Conservation (phyloP, 306 rosid genomes). For the Notholithocarpus densiflorus region DNA sequence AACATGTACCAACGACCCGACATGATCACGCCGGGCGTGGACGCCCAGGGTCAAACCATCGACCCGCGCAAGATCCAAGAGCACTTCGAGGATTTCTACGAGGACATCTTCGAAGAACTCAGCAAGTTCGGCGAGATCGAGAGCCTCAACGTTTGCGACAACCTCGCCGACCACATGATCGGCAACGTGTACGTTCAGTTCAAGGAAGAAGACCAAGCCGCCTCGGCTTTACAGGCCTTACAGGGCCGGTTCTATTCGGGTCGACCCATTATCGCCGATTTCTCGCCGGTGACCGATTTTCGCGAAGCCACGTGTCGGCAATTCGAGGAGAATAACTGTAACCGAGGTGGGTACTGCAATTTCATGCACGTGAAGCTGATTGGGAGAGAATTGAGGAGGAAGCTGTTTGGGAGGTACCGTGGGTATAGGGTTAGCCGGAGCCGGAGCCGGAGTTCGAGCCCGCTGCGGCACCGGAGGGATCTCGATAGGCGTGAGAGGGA, state of each 20-base stretch:
- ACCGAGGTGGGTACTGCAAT: conserved; percentile 44
- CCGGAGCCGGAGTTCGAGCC: conserved; percentile 54
- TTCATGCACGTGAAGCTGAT: conserved; percentile 54
- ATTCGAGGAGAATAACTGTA: conserved; percentile 38
- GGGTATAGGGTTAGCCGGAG: conserved; percentile 39
- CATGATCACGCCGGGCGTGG: conserved; percentile 60
- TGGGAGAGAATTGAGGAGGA: conserved; percentile 58
- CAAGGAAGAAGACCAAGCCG: conserved; percentile 44
- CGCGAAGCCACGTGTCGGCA: conserved; percentile 47
- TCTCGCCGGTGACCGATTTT: conserved; percentile 44
- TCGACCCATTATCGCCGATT: conserved; percentile 41
- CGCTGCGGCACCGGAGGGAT: conserved; percentile 33
- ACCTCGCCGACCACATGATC: conserved; percentile 99
- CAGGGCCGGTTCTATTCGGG: conserved; percentile 63
- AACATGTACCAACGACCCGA: conserved; percentile 97
- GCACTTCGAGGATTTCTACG: conserved; percentile 93
- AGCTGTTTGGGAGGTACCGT: conserved; percentile 49
- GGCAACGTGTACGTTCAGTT: conserved; percentile 44
- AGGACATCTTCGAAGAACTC: conserved; percentile 92
- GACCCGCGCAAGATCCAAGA: conserved; percentile 94
- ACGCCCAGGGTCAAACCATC: conserved; percentile 16
- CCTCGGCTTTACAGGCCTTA: conserved; percentile 43
- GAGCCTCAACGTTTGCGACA: conserved; percentile 95
- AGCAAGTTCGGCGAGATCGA: conserved; percentile 89
- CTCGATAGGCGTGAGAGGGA: conserved; percentile 37